Evolutionary conservation across 179 eudicot species (phyloP).

Genomic region (Silene noctiflora): DNA sequence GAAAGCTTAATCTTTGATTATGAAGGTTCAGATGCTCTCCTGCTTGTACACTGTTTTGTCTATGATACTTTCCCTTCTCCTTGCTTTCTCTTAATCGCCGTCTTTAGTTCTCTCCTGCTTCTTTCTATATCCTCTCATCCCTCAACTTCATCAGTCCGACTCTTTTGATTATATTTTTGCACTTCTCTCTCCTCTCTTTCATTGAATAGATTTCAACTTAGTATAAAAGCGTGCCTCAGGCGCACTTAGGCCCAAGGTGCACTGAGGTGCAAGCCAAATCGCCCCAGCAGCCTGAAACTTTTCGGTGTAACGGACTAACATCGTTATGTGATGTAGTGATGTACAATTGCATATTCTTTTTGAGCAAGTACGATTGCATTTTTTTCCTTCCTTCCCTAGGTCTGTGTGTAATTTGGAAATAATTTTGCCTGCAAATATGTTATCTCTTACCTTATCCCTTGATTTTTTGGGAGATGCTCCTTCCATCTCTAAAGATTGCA

Average conservation of each 20-base stretch:
- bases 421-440: too few relatives aligned
- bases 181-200: not conserved
- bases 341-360: not conserved
- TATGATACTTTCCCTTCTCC: not conserved
- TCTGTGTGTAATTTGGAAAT: not conserved
- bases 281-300: not conserved
- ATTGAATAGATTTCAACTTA: not conserved
- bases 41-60: too few relatives aligned
- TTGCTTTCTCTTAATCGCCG: not conserved
- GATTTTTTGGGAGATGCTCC: too few relatives aligned
- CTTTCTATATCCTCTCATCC: not conserved
- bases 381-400: not conserved
- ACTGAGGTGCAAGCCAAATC: not conserved
- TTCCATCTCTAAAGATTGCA: too few relatives aligned
- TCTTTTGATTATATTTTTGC: not conserved
- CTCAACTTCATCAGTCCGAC: not conserved
- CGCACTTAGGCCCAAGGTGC: not conserved
- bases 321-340: not conserved
- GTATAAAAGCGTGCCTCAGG: not conserved
- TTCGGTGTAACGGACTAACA: not conserved
- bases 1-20: not conserved
- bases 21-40: not conserved
- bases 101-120: not conserved
- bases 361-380: not conserved
- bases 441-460: too few relatives aligned